Percentiles rank a stretch among this genome's conserved stretches.
Conservation (phyloP, 306 rosid genomes). For the Castanopsis chinensis region DNA sequence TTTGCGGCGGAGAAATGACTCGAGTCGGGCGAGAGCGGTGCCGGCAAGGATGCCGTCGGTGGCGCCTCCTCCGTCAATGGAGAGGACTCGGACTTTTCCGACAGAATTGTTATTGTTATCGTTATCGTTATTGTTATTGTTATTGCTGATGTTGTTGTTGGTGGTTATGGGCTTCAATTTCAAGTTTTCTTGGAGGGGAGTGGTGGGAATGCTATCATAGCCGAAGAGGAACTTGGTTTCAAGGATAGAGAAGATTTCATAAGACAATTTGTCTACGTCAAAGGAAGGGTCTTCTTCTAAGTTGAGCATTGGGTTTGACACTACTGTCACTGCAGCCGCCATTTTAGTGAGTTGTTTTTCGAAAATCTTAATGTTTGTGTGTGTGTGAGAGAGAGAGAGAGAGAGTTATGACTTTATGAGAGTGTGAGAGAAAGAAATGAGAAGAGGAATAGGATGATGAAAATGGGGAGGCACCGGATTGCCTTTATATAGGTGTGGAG, state of each 20-base stretch:
- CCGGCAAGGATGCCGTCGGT: conserved; percentile 92
- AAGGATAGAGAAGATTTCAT: conserved; percentile 88
- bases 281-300: conserved; percentile 2
- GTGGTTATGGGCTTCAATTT: conserved; percentile 14
- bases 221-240: conserved; percentile 90
- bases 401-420: not conserved
- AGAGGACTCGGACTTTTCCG: conserved; percentile 74
- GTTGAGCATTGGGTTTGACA: too few species aligned
- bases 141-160: too few species aligned
- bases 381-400: conserved; percentile 28
- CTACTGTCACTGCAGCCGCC: too few species aligned
- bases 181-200: not conserved
- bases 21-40: conserved; percentile 63
- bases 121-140: too few species aligned
- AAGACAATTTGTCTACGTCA: conserved; percentile 77
- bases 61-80: conserved; percentile 79
- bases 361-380: not conserved
- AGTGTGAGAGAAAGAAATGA: conserved; percentile 23
- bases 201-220: conserved; percentile 23
- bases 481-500: too few species aligned
- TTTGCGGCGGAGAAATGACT: conserved; percentile 51
- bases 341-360: too few species aligned
- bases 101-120: conserved; percentile 11
- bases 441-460: conserved; percentile 28
- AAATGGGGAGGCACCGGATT: conserved; percentile 6